Conservation (phyloP, 768 basidiomycete genomes). For the Phaeolepiota aurea region DNA sequence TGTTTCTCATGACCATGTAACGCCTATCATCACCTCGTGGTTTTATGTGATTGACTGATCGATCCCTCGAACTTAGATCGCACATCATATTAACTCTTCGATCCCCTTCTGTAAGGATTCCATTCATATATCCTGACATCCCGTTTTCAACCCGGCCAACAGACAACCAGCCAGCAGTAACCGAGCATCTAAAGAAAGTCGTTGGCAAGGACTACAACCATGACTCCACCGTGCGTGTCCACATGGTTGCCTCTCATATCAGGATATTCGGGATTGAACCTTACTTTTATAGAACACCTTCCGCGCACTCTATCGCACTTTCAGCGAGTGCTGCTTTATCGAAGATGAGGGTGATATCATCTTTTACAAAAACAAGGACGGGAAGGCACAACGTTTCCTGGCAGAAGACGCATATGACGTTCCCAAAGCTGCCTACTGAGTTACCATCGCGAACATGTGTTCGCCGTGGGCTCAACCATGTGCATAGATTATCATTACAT, state of each 20-base stretch:
- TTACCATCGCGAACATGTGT: too few species aligned
- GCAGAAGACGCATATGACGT: slow-evolving; percentile 9
- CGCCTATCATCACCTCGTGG: slow-evolving; percentile 2
- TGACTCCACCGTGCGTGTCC: slow-evolving; percentile 49
- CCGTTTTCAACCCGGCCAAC: not conserved
- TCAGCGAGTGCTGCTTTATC: slow-evolving; percentile 53
- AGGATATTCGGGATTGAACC: not conserved
- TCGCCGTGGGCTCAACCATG: too few species aligned
- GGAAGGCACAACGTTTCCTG: slow-evolving; percentile 28
- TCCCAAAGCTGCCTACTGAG: slow-evolving; percentile 1
- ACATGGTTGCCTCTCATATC: not conserved
- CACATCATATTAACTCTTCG: slow-evolving; percentile 52
- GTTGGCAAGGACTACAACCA: slow-evolving; percentile 54
- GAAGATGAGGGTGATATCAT: slow-evolving; percentile 57
- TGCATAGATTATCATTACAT: too few species aligned
- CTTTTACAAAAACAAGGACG: slow-evolving; percentile 51
- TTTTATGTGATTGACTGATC: slow-evolving; percentile 14
- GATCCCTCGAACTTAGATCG: slow-evolving; percentile 36
- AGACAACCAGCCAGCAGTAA: slow-evolving; percentile 55
- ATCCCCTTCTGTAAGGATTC: slow-evolving; percentile 39
- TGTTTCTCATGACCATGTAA: slow-evolving; percentile 36
- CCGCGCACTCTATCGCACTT: slow-evolving; percentile 52
- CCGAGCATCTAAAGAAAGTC: slow-evolving; percentile 41
- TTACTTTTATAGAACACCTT: slow-evolving; percentile 35
- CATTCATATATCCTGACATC: not conserved